Evolutionary conservation across 306 rosid genomes (phyloP), one percentile per base, ranked within the genome.

Genomic region (Dalbergia cochinchinensis): DNA sequence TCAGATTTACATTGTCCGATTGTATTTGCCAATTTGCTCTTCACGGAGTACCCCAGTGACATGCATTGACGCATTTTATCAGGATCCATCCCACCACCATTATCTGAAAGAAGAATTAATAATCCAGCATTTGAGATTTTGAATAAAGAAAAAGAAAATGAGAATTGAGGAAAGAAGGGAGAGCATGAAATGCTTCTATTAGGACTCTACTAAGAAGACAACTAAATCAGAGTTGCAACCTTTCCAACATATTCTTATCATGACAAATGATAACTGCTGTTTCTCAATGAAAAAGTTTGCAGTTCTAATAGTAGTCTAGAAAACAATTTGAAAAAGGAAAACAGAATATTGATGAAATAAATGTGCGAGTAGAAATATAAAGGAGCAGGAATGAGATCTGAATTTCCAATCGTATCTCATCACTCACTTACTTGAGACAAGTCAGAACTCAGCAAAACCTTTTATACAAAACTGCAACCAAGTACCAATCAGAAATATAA

Each of bases 41-140:
- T 96, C 41, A 41, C 87, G 11, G 99, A 96, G 83, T 93, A 93
- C 44, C 99, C 99, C 82, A 96, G 81, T 0, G 99, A 96, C 97
- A 96, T 90, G 96, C 99, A 96, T 66, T 93, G 97, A 55, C 99
- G 97, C 91, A 96, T 91, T 87, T 93, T 96, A 71, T 96, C 97
- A 3, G 99, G 98, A 88, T 85, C 85, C 99, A 96, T 96, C 79
- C 99, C 99, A 80, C 99, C 99, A 45, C 99, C 99, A 81, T 96
- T 89, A 90, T 96, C 99, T 96, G 92, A 74, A 89, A 82, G 2
- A 31, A n/a, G 67, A 69, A 87, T 71, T 37, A 65, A 73, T 34
- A 71, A 77, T 78, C 54, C 22, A 62, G 74, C 48, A 82, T 44
- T 69, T 61, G 44, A 85, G 69, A 78, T 33, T 50, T 20, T 26